Evolutionary conservation across 129 eudicot species (phyloP).

Genomic region (Erigeron canadensis): DNA sequence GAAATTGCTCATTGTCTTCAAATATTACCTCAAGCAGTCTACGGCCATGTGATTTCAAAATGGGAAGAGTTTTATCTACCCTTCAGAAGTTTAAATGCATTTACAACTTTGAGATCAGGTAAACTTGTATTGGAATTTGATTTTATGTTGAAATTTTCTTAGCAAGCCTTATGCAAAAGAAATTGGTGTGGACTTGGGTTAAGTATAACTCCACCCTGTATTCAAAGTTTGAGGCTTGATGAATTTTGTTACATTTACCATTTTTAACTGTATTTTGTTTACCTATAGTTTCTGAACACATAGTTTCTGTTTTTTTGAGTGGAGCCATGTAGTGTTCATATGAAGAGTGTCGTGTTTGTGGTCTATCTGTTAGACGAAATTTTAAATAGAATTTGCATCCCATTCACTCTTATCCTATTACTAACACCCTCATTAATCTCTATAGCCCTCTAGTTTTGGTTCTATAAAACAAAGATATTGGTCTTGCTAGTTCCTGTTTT

Average conservation of each 20-base stretch:
- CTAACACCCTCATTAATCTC: neutral
- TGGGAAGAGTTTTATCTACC: constrained; percentile 75
- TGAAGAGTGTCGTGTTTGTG: neutral
- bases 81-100: constrained; percentile 72
- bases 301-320: neutral
- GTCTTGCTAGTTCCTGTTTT: neutral
- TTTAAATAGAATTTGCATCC: neutral
- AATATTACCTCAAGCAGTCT: constrained; percentile 77
- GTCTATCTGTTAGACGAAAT: neutral
- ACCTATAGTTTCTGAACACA: neutral
- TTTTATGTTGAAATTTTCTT: constrained; percentile 7
- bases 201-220: neutral
- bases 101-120: constrained; percentile 77
- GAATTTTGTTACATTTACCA: neutral
- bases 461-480: neutral
- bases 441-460: neutral
- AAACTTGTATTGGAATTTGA: neutral
- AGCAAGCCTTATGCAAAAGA: neutral
- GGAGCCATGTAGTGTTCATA: neutral
- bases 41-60: constrained; percentile 89
- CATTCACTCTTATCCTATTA: neutral
- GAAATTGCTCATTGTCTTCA: constrained; percentile 69
- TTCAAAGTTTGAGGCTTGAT: neutral
- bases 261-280: neutral
- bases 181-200: neutral